These are phyloP conservation scores for Backusella psychrophila DNA, from an alignment of 192 early-diverging fungal species.

Conservation along the genomic window DNA sequence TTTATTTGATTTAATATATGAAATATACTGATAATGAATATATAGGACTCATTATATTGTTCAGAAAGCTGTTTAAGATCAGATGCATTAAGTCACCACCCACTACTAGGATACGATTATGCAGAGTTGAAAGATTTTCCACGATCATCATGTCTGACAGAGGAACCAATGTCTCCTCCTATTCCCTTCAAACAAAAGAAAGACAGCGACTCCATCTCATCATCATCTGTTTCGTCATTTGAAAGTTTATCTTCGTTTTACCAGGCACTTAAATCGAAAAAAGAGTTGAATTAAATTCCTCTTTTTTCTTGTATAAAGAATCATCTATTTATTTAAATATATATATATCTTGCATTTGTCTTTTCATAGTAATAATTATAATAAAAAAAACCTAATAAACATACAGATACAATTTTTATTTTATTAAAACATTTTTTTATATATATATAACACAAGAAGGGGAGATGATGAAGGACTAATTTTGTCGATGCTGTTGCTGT, in stretches of 20 bases:
- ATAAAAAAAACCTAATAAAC: background rate
- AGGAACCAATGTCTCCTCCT: background rate
- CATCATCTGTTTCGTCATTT: conserved; percentile 6
- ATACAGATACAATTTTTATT: background rate
- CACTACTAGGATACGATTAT: conserved; percentile 36
- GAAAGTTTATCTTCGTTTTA: background rate
- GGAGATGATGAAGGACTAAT: background rate
- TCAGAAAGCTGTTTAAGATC: conserved; percentile 28
- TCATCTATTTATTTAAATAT: background rate
- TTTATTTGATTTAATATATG: background rate
- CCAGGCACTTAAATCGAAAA: background rate
- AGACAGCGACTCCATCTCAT: background rate
- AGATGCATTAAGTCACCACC: conserved; percentile 33
- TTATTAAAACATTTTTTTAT: background rate
- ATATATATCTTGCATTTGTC: conserved; percentile 3
- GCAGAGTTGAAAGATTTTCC: conserved; percentile 37
- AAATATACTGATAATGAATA: background rate
- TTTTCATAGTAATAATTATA: background rate
- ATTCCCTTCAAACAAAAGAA: conserved; percentile 6
- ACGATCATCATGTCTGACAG: conserved; percentile 20
- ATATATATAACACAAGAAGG: background rate
- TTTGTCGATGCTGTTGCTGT: background rate
- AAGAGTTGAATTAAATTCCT: background rate
- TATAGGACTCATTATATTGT: conserved; percentile 37
- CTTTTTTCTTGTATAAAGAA: background rate